phyloP scores from a whole-genome alignment of 228 moss, liverwort and hornwort species.

The Sphagnum fallax region DNA sequence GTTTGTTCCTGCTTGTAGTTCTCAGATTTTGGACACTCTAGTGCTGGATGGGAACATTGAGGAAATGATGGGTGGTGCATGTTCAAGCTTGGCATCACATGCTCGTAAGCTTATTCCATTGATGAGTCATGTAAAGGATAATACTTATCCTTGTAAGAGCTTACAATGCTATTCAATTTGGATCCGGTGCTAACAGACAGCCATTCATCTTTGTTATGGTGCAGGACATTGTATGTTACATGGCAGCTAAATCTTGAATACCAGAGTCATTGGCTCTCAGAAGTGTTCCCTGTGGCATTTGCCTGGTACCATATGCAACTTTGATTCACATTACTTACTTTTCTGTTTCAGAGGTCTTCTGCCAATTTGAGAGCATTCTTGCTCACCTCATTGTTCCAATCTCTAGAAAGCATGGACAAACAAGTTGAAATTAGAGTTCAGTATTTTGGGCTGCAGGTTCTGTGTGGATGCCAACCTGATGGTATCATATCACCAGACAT shows the following conservation, averaged over 20 bases:
- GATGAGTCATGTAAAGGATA: neutral
- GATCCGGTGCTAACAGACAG: neutral
- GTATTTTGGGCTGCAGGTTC: conserved; percentile 44
- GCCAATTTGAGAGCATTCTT: neutral
- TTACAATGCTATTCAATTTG: neutral
- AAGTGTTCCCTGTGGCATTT: conserved; percentile 85
- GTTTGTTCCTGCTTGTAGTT: neutral
- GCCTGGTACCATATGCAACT: conserved; percentile 46
- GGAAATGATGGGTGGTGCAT: conserved; percentile 66
- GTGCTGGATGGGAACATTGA: conserved; percentile 91
- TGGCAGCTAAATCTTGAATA: conserved; percentile 69
- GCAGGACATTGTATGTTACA: conserved; percentile 71
- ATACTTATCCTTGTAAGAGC: neutral
- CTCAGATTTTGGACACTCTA: conserved; percentile 86
- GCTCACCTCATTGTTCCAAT: neutral
- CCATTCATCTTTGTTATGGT: neutral
- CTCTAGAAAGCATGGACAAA: neutral
- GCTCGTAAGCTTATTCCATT: neutral
- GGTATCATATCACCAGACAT: conserved; percentile 90
- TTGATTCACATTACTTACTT: neutral
- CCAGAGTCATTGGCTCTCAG: conserved; percentile 86
- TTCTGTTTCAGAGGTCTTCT: neutral
- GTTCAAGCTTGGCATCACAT: conserved; percentile 9
- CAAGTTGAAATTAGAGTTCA: neutral
- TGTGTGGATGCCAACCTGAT: conserved; percentile 73